A percentile compares a stretch with the other conserved stretches of the same genome.
Evolutionary conservation across 495 filamentous ascomycete species (phyloP).

Genomic region (Podospora pseudoanserina): DNA sequence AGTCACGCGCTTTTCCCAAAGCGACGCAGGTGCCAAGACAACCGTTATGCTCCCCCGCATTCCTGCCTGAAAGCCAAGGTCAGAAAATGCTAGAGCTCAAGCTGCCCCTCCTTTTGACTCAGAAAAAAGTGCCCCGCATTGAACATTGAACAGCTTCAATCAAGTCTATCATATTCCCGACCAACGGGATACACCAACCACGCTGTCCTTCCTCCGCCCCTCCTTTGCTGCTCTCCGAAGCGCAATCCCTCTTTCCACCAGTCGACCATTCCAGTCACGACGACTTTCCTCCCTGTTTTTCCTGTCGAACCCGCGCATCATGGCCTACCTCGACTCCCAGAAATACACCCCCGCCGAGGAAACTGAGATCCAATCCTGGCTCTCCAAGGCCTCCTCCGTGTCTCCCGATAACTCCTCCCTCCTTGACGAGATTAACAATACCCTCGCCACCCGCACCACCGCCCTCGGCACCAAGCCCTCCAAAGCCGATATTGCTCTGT

Average conservation of each 20-base stretch:
- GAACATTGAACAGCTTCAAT: not conserved
- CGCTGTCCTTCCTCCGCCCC: slow-evolving; percentile 47
- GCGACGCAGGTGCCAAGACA: not conserved
- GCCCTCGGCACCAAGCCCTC: slow-evolving; percentile 87
- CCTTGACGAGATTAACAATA: slow-evolving; percentile 73
- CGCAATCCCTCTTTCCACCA: slow-evolving; percentile 23
- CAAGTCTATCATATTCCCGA: not conserved
- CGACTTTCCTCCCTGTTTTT: slow-evolving; percentile 15
- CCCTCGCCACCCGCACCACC: slow-evolving; percentile 84
- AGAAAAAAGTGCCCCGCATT: slow-evolving; percentile 3
- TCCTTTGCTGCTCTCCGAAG: slow-evolving; percentile 41
- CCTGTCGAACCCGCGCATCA: slow-evolving; percentile 31
- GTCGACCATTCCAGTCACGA: slow-evolving; percentile 19
- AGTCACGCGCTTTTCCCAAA: slow-evolving; percentile 24
- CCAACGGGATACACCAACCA: slow-evolving; percentile 27
- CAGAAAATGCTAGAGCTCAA: not conserved
- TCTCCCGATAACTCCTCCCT: slow-evolving; percentile 57
- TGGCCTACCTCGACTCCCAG: slow-evolving; percentile 62
- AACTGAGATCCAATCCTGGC: slow-evolving; percentile 83
- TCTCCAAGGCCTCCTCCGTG: slow-evolving; percentile 67
- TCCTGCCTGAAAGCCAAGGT: not conserved
- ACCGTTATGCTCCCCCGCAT: not conserved
- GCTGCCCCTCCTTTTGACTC: not conserved
- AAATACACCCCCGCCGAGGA: slow-evolving; percentile 73
- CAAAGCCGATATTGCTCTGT: slow-evolving; percentile 82